phyloP scores from a whole-genome alignment of 2,329 filamentous ascomycete genomes.

The Fusarium lyarnte region DNA sequence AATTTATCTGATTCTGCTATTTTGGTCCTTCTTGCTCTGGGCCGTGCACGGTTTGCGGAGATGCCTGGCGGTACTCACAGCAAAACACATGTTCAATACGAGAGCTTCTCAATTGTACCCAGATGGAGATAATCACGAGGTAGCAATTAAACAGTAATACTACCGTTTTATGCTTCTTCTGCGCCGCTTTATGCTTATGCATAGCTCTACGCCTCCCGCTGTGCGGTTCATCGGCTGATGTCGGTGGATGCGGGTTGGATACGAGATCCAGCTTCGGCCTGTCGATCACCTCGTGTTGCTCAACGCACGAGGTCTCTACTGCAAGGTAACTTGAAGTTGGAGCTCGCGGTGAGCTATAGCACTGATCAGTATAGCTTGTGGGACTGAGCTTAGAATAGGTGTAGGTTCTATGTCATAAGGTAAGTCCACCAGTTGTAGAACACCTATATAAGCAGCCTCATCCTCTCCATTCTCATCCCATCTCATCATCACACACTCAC shows the following conservation, averaged over 20 bases:
- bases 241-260: constrained; percentile 23
- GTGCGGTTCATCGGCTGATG: constrained; percentile 29
- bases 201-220: background rate
- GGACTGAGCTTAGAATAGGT: background rate
- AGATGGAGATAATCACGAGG: background rate
- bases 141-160: background rate
- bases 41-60: constrained; percentile 18
- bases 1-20: background rate
- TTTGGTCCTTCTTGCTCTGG: background rate
- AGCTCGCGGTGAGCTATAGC: background rate
- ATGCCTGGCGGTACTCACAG: background rate
- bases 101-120: background rate
- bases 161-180: constrained; percentile 14
- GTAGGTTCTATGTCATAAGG: background rate
- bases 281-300: constrained; percentile 42
- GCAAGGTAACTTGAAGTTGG: background rate
- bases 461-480: constrained; percentile 1
- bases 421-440: background rate
- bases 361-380: background rate
- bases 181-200: background rate
- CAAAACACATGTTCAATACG: constrained; percentile 2
- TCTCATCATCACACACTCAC: constrained; percentile 19
- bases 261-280: constrained; percentile 37
- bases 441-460: constrained; percentile 28
- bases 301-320: background rate